Base-by-base conservation (phyloP, 495 filamentous ascomycete genomes). In the Mycothermus thermophilus region DNA sequence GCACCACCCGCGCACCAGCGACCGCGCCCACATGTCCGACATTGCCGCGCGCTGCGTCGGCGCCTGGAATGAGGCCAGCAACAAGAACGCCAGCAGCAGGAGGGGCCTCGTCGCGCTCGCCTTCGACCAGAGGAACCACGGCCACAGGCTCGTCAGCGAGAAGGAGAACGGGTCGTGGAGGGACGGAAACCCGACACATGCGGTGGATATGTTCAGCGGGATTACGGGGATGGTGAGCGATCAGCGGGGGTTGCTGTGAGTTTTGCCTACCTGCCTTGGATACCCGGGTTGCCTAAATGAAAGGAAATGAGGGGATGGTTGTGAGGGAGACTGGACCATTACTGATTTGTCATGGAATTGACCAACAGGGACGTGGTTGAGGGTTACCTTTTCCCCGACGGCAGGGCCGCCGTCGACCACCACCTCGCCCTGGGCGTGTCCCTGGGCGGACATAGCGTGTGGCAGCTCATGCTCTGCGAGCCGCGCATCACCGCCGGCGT, bases 101-200 rank as follows among this genome's bases (percentile, higher is more conserved):
- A 15, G 62, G 15, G 73, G 80, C 4, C 50, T 95, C 29, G 78
- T 96, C 34, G 81, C 79, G 14, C 73, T 87, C 9, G 69, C 80
- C 2, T 90, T 88, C 48, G 90, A 95, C 47, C 81, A 87, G 52
- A 63, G 88, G 18, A 97, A 97, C 46, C 90, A 96, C 58, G 88
- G 88, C 4, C 63, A 72, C 2, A 58, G 90, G 34, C 52, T 74
- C 36, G 68, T 86, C 10, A 51, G 63, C 30, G 42, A 57, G 13
- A 21, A 44, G 11, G 67, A 72, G 16, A 95, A 93, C 49, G 65
- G 77, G 46, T 65, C 75, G 5, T 95, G 87, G 88, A 68, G 69
- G 34, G 54, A 74, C 20, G 84, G 84, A 14, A 96, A 97, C 47
- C 59, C 67, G 19, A 73, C 67, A 5, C 90, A 97, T 66, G 87